Conservation (phyloP, 768 basidiomycete species). For the Porpolomopsis calyptriformis region DNA sequence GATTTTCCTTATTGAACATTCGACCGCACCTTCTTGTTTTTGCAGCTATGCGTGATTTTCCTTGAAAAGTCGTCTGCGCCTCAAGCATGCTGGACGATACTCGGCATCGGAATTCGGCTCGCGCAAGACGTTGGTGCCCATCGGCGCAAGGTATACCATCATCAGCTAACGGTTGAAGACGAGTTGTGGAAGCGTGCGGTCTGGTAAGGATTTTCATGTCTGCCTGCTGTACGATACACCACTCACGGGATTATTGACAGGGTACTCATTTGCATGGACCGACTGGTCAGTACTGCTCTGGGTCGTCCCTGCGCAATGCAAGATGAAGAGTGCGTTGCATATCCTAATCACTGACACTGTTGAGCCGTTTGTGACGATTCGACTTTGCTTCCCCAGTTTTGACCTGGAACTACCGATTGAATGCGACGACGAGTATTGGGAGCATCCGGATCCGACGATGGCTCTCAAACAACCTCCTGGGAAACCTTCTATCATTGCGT, state of each 20-base stretch:
- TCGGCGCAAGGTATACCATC: conserved; percentile 24
- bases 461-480: conserved; percentile 56
- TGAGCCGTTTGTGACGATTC: too few relatives aligned
- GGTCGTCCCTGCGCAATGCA: conserved; percentile 67
- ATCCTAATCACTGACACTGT: too few relatives aligned
- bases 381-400: conserved; percentile 36
- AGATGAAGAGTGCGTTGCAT: conserved; percentile 55
- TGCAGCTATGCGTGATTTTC: conserved; percentile 39
- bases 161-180: conserved; percentile 40
- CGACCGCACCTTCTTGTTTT: background rate
- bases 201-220: conserved; percentile 29
- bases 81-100: conserved; percentile 51
- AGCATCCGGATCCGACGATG: conserved; percentile 39
- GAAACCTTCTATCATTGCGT: conserved; percentile 44
- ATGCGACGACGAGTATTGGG: conserved; percentile 69
- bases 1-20: background rate
- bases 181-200: conserved; percentile 70
- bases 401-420: conserved; percentile 57
- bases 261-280: conserved; percentile 41
- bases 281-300: conserved; percentile 35
- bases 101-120: conserved; percentile 58
- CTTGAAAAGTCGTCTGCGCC: conserved; percentile 38
- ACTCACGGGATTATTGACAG: too few relatives aligned
- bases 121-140: conserved; percentile 74
- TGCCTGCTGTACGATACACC: too few relatives aligned